Percentiles rank a stretch among this genome's conserved stretches.
Conservation (phyloP, 495 filamentous ascomycete species). For the Glarea lozoyensis region DNA sequence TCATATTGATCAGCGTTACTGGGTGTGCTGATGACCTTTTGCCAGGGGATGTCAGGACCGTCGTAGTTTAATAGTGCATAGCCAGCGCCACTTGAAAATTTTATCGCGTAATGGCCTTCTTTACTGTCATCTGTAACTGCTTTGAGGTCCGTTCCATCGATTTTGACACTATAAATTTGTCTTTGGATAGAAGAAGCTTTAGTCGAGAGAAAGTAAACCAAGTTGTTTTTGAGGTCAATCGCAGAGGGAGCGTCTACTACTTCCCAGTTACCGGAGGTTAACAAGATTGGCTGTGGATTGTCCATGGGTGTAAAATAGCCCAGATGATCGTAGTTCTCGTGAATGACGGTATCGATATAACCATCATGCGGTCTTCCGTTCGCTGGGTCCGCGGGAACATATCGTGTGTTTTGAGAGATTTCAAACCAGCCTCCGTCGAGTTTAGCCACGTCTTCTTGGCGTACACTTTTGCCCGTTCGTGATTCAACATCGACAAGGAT, state of each 20-base stretch:
- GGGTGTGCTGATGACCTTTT: conserved; percentile 80
- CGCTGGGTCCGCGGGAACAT: conserved; percentile 72
- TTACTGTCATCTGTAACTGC: conserved; percentile 66
- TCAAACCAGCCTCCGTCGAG: conserved; percentile 97
- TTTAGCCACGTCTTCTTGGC: conserved; percentile 64
- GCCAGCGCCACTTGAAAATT: conserved; percentile 72
- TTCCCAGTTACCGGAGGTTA: conserved; percentile 89
- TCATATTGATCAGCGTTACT: conserved; percentile 55
- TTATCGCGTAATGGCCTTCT: conserved; percentile 77
- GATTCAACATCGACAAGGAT: conserved; percentile 73
- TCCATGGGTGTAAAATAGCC: conserved; percentile 93
- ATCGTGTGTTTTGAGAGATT: conserved; percentile 76
- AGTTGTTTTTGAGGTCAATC: conserved; percentile 71
- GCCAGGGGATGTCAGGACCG: conserved; percentile 84
- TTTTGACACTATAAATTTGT: conserved; percentile 80
- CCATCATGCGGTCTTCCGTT: conserved; percentile 76
- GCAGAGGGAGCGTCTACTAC: conserved; percentile 83
- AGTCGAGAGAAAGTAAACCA: conserved; percentile 86
- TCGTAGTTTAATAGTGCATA: conserved; percentile 76
- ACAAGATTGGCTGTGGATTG: conserved; percentile 65
- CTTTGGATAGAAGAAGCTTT: conserved; percentile 81
- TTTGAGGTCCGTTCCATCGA: conserved; percentile 64
- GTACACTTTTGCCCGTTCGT: conserved; percentile 70
- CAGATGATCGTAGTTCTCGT: conserved; percentile 82
- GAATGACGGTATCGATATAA: conserved; percentile 85